Conservation (phyloP, 306 rosid species). For the Prunus mume region DNA sequence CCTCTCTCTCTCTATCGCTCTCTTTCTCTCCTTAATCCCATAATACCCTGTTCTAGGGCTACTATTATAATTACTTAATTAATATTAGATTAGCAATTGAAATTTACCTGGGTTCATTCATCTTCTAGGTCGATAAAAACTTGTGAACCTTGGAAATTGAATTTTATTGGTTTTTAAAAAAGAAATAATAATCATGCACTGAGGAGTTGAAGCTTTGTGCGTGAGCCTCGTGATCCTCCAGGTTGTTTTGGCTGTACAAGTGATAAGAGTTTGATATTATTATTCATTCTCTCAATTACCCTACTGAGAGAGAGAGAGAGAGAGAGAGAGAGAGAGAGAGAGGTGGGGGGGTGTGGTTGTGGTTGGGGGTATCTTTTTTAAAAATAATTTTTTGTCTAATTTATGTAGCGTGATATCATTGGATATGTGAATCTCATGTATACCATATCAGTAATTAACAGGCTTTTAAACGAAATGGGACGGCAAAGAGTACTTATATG, state of each 20-base stretch:
- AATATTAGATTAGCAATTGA: not conserved
- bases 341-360: too few species aligned
- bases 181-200: not conserved
- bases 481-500: too few species aligned
- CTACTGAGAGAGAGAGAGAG: too few species aligned
- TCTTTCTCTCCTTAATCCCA: not conserved
- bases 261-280: conserved; percentile 1
- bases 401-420: too few species aligned
- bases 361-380: too few species aligned
- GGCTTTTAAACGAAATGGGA: too few species aligned
- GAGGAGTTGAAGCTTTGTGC: not conserved
- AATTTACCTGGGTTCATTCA: not conserved
- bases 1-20: too few species aligned
- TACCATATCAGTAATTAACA: too few species aligned
- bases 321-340: too few species aligned
- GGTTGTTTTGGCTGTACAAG: not conserved
- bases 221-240: not conserved
- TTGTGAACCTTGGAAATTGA: not conserved
- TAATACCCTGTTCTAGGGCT: not conserved
- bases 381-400: too few species aligned
- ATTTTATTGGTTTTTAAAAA: not conserved
- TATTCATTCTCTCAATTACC: not conserved
- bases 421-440: too few species aligned
- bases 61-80: not conserved
- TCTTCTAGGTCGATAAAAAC: conserved; percentile 5